A percentile compares a stretch with the other conserved stretches of the same genome.
Evolutionary conservation across 2,329 filamentous ascomycete species (phyloP).

Genomic region (Monosporascus sp.): DNA sequence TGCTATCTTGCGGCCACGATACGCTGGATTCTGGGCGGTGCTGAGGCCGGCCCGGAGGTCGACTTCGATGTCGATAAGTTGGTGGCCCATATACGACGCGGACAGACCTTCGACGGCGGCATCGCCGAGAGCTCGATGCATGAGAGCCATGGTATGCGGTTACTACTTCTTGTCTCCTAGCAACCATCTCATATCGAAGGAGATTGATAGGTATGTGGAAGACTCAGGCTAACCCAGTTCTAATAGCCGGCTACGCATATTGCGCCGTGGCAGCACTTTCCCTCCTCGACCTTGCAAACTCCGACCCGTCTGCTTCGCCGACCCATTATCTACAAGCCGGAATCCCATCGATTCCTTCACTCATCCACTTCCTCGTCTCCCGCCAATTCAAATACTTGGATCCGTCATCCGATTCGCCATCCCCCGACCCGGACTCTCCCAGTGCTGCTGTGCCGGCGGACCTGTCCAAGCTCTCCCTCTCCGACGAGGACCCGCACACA

Average conservation of each 20-base stretch:
- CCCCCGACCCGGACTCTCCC: constrained; percentile 30
- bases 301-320: constrained; percentile 18
- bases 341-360: constrained; percentile 31
- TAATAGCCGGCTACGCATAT: constrained; percentile 78
- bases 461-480: constrained; percentile 30
- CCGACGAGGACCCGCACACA: constrained; percentile 13
- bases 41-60: constrained; percentile 49
- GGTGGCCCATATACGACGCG: constrained; percentile 63
- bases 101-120: constrained; percentile 79
- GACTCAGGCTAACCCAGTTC: background rate
- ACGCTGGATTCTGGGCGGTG: constrained; percentile 73
- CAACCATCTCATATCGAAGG: background rate
- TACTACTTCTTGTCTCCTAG: constrained; percentile 6
- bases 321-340: constrained; percentile 32
- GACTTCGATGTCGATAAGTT: constrained; percentile 73
- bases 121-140: constrained; percentile 72
- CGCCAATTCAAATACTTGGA: constrained; percentile 56
- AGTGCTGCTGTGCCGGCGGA: constrained; percentile 16
- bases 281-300: constrained; percentile 61
- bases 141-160: constrained; percentile 69
- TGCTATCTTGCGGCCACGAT: constrained; percentile 80
- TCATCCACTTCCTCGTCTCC: constrained; percentile 53
- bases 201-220: no score
- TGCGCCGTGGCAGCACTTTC: constrained; percentile 76
- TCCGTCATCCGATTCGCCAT: constrained; percentile 37